Conservation (phyloP, 192 early-diverging fungal species). For the Coemansia sp. region DNA sequence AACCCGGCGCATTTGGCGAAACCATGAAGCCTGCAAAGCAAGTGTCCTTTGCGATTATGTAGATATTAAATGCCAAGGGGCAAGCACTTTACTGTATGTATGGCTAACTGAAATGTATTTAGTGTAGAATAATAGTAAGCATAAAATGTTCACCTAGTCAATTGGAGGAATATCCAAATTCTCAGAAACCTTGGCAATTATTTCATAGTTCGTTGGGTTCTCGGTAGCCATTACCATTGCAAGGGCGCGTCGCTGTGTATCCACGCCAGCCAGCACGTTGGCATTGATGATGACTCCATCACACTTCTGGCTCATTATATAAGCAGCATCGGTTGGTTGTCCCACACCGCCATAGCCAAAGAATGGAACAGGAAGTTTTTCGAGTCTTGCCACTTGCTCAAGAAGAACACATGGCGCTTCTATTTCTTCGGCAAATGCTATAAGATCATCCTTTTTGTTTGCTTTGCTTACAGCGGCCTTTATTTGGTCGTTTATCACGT, state of each 20-base stretch:
- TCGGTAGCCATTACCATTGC: conserved; percentile 92
- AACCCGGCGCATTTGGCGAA: background rate
- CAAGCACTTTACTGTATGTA: too few species aligned
- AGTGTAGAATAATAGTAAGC: too few species aligned
- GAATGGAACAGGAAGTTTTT: conserved; percentile 92
- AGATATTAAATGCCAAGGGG: background rate
- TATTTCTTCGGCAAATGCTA: conserved; percentile 82
- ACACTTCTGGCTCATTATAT: conserved; percentile 96
- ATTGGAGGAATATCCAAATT: conserved; percentile 1
- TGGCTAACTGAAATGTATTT: too few species aligned
- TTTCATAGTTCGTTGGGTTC: conserved; percentile 72
- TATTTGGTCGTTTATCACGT: conserved; percentile 46
- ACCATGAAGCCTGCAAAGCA: conserved; percentile 35
- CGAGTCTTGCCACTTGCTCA: conserved; percentile 77
- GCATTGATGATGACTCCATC: conserved; percentile 95
- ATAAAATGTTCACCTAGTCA: background rate
- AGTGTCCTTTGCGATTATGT: conserved; percentile 40
- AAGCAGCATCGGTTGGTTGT: conserved; percentile 95
- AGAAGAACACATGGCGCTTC: conserved; percentile 82
- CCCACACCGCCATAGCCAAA: conserved; percentile 95
- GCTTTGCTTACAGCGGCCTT: conserved; percentile 26
- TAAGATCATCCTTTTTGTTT: conserved; percentile 77
- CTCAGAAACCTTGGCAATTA: conserved; percentile 2
- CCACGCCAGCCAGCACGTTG: conserved; percentile 84
- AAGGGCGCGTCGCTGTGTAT: conserved; percentile 84